phyloP scores from a whole-genome alignment of 176 grass and related monocot genomes.

The barley (Hordeum vulgare) region MorexV3_pseudomolecules_assembly NC_058519.1:579202013-579202512 shows the following conservation, averaged over 20 bases:
- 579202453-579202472: background rate
- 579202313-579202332: background rate
- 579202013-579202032: background rate
- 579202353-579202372: background rate
- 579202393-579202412: background rate
- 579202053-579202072: background rate
- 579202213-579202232: background rate
- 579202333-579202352: background rate
- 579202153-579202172: background rate
- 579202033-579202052: background rate
- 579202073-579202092: background rate
- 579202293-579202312: background rate
- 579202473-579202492: background rate
- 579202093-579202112: background rate
- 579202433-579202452: background rate
- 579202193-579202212: background rate
- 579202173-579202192: background rate
- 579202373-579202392: background rate
- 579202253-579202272: background rate
- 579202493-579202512: no score
- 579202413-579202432: background rate
- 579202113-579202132: background rate
- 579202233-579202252: background rate
- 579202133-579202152: background rate
- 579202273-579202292: background rate